phyloP scores from a whole-genome alignment of 306 rosid genomes.

The Carpinus viminea region DNA sequence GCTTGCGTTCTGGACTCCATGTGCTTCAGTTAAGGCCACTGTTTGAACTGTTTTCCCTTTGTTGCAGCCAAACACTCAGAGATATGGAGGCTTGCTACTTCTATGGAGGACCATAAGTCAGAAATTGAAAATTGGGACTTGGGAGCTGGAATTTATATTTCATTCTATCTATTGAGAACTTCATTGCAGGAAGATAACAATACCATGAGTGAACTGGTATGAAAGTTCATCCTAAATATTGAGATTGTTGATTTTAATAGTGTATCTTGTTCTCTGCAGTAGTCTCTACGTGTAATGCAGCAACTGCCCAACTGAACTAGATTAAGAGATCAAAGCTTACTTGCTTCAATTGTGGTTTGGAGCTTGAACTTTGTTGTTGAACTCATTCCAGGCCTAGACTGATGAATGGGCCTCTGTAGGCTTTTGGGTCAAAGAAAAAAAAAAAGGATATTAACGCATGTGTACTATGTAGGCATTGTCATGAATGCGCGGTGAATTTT shows the following conservation, averaged over 20 bases:
- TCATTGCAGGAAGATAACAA: slow-evolving; percentile 65
- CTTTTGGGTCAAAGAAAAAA: background rate
- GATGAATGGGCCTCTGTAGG: background rate
- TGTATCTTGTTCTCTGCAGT: background rate
- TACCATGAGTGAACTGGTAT: slow-evolving; percentile 65
- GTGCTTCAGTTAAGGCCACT: slow-evolving; percentile 14
- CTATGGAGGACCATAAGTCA: slow-evolving; percentile 87
- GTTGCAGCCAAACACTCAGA: slow-evolving; percentile 73
- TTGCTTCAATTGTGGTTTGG: background rate
- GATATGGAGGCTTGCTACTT: slow-evolving; percentile 78
- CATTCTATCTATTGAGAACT: slow-evolving; percentile 73
- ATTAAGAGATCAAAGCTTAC: background rate
- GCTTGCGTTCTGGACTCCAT: background rate
- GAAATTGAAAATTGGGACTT: slow-evolving; percentile 98
- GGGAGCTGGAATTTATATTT: slow-evolving; percentile 92
- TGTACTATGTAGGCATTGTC: slow-evolving; percentile 13
- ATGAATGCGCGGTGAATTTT: slow-evolving; percentile 17
- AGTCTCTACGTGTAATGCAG: slow-evolving; percentile 1
- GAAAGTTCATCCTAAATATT: slow-evolving; percentile 19
- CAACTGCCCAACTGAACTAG: slow-evolving; percentile 6
- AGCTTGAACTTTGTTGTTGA: slow-evolving; percentile 22
- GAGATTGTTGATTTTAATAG: slow-evolving; percentile 3
- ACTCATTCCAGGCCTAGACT: background rate
- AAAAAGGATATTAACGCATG: background rate
- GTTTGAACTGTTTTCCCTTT: slow-evolving; percentile 20